These are phyloP conservation scores for Amylocystis lapponica DNA, from an alignment of 768 basidiomycete genomes.

Conservation along the genomic window DNA sequence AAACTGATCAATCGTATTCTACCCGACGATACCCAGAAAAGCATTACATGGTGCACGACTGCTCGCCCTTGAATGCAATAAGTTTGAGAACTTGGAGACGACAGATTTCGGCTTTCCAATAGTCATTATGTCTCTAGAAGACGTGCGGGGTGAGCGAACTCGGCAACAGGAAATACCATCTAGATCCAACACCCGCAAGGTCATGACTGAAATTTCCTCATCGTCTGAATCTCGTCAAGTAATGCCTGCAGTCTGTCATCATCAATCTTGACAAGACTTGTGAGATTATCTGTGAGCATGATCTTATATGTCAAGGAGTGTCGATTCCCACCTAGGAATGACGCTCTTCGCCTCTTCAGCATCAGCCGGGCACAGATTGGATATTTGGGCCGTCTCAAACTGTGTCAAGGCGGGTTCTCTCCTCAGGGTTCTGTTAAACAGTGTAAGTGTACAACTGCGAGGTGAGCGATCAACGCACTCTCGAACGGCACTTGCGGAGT, in stretches of 20 bases:
- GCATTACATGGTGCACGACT: no score
- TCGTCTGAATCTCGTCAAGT: conserved; percentile 83
- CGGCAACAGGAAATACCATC: no score
- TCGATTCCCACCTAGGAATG: conserved; percentile 61
- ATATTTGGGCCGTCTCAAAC: conserved; percentile 91
- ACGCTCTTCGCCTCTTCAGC: conserved; percentile 91
- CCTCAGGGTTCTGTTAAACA: conserved; percentile 57
- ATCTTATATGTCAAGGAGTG: background rate
- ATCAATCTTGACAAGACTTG: conserved; percentile 79
- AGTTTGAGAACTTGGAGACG: no score
- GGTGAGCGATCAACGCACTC: conserved; percentile 43
- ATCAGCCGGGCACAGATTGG: conserved; percentile 82
- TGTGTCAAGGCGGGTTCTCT: conserved; percentile 77
- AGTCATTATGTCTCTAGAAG: no score
- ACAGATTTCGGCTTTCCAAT: no score
- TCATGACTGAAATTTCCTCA: conserved; percentile 85
- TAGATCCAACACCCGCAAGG: no score
- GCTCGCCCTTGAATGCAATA: no score
- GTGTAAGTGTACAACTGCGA: background rate
- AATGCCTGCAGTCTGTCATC: conserved; percentile 80
- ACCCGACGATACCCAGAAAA: no score
- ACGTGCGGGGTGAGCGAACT: no score
- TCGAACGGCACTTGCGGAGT: conserved; percentile 81
- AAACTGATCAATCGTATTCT: no score
- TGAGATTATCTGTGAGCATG: background rate